Conservation (phyloP, 2,329 filamentous ascomycete species). For the Cladophialophora carrionii region DNA sequence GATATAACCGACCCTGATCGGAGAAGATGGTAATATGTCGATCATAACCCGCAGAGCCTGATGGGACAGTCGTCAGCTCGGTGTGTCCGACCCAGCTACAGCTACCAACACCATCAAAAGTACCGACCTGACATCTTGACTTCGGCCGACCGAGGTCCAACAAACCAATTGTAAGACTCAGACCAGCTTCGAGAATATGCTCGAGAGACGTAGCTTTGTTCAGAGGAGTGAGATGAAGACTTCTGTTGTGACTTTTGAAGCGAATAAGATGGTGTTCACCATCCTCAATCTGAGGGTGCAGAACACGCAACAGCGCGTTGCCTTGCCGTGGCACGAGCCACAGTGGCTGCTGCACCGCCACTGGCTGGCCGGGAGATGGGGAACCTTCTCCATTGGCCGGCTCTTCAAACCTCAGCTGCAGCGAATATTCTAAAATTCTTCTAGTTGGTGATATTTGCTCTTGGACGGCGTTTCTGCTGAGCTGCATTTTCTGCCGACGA, state of each 20-base stretch:
- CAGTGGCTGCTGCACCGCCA: background rate
- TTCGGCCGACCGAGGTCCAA: slow-evolving; percentile 26
- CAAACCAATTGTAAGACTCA: slow-evolving; percentile 21
- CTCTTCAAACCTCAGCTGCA: slow-evolving; percentile 12
- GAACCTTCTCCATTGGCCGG: slow-evolving; percentile 12
- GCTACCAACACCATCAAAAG: slow-evolving; percentile 23
- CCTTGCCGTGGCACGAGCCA: slow-evolving; percentile 3
- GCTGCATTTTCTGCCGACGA: background rate
- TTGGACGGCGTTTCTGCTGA: background rate
- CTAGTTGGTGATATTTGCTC: background rate
- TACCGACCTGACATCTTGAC: slow-evolving; percentile 52
- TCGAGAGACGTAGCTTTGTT: slow-evolving; percentile 14
- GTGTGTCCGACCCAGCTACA: slow-evolving; percentile 33
- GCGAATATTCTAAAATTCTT: slow-evolving; percentile 3
- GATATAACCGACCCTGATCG: slow-evolving; percentile 95
- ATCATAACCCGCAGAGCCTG: slow-evolving; percentile 88
- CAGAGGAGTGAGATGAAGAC: slow-evolving; percentile 12
- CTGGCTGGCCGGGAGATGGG: background rate
- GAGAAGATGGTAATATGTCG: slow-evolving; percentile 99
- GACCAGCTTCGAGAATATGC: slow-evolving; percentile 21
- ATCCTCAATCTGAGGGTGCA: slow-evolving; percentile 2
- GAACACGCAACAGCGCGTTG: slow-evolving; percentile 8
- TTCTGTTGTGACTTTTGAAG: slow-evolving; percentile 17
- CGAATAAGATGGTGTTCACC: slow-evolving; percentile 15
- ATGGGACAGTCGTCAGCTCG: slow-evolving; percentile 39